Conservation (phyloP, 192 early-diverging fungal genomes). For the Linnemannia zychae region DNA sequence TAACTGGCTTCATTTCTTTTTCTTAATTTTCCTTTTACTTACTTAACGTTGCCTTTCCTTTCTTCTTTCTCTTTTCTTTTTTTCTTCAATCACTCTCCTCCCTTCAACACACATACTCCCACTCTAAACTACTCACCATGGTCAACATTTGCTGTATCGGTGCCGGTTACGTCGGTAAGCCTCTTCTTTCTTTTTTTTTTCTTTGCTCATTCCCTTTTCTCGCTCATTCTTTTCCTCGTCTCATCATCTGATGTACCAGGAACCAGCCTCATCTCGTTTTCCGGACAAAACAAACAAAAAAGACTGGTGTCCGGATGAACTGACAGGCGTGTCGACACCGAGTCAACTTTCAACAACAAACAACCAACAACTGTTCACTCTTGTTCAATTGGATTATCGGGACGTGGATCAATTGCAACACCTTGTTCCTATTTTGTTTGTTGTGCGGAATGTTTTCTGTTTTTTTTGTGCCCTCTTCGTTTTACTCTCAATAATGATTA, state of each 20-base stretch:
- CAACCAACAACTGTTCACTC: not conserved
- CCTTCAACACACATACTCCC: not conserved
- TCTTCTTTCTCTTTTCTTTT: not conserved
- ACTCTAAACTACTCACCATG: conserved; percentile 32
- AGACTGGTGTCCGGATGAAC: too few species aligned
- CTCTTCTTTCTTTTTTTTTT: not conserved
- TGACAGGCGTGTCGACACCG: too few species aligned
- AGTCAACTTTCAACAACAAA: too few species aligned
- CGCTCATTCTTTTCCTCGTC: not conserved
- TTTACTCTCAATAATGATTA: not conserved
- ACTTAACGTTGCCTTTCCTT: not conserved
- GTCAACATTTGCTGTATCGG: conserved; percentile 94
- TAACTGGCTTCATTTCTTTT: not conserved
- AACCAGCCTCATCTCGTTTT: too few species aligned
- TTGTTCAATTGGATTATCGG: not conserved
- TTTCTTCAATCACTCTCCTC: not conserved
- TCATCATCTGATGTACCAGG: not conserved
- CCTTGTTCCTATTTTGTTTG: not conserved
- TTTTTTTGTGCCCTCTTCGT: not conserved
- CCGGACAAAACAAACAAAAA: too few species aligned
- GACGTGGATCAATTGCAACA: not conserved
- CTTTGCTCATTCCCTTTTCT: conserved; percentile 1
- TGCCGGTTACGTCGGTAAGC: conserved; percentile 95
- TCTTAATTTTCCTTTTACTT: conserved; percentile 3
- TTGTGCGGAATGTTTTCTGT: not conserved